Evolutionary conservation across 202 grass and related monocot species (phyloP).

Genomic region (Elaeis oleifera): DNA sequence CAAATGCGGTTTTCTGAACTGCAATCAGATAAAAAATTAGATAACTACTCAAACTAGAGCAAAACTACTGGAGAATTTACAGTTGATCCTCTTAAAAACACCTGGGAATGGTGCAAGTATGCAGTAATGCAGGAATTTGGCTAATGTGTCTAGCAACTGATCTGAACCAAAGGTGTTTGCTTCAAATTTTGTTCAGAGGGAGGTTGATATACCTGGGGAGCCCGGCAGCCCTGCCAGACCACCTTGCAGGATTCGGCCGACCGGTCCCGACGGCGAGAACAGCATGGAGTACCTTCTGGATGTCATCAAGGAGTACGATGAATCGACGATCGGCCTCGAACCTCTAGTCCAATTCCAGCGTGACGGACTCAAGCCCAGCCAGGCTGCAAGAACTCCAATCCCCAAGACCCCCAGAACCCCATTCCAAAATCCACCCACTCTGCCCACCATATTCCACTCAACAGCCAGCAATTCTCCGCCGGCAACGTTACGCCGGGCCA

Average conservation of each 20-base stretch:
- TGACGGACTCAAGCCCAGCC: slow-evolving; percentile 40
- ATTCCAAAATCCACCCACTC: slow-evolving; percentile 36
- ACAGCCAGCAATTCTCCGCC: slow-evolving; percentile 51
- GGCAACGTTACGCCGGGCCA: slow-evolving; percentile 23
- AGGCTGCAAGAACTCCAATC: slow-evolving; percentile 42
- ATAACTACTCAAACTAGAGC: too few species aligned
- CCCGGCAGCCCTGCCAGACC: slow-evolving; percentile 34
- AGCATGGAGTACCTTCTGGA: slow-evolving; percentile 64
- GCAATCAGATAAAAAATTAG: too few species aligned
- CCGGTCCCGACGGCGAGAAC: slow-evolving; percentile 54
- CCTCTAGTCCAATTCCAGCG: slow-evolving; percentile 58
- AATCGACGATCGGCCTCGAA: slow-evolving; percentile 53
- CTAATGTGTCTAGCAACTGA: too few species aligned
- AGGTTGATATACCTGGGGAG: slow-evolving; percentile 51
- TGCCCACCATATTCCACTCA: slow-evolving; percentile 44
- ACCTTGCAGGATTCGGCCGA: slow-evolving; percentile 49
- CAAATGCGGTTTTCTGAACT: too few species aligned
- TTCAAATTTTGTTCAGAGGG: slow-evolving; percentile 30
- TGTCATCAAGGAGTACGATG: slow-evolving; percentile 67
- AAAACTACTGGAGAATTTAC: too few species aligned
- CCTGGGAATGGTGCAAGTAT: too few species aligned
- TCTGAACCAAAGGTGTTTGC: not conserved
- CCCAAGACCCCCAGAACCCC: slow-evolving; percentile 36
- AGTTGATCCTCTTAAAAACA: too few species aligned
- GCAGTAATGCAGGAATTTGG: too few species aligned